These are phyloP conservation scores for Penicillium argentinense DNA, from an alignment of 495 filamentous ascomycete genomes.

Conservation along the genomic window DNA sequence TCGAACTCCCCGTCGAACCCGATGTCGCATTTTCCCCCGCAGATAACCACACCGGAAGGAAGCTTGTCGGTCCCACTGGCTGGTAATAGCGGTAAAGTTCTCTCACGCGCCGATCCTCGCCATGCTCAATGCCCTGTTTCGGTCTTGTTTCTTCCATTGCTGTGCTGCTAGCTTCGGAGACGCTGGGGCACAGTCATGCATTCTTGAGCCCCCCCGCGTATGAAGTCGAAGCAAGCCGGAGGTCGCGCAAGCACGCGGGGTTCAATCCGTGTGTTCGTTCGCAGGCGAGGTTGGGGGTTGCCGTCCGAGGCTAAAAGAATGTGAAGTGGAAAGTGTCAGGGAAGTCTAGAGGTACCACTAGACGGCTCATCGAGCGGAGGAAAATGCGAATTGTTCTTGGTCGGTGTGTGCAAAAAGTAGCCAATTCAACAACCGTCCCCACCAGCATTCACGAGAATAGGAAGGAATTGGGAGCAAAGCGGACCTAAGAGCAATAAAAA, in stretches of 20 bases:
- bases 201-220: constrained; percentile 21
- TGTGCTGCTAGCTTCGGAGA: constrained; percentile 7
- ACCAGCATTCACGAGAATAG: constrained; percentile 5
- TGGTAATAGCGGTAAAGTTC: constrained; percentile 46
- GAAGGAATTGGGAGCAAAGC: constrained; percentile 6
- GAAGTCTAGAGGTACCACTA: not conserved
- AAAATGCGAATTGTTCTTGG: not conserved
- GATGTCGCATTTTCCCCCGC: constrained; percentile 10
- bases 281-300: not conserved
- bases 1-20: constrained; percentile 2
- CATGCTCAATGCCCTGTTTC: constrained; percentile 12
- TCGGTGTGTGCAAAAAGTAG: constrained; percentile 9
- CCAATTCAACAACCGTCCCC: constrained; percentile 3
- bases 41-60: constrained; percentile 22
- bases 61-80: constrained; percentile 17
- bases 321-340: not conserved
- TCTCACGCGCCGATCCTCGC: constrained; percentile 28
- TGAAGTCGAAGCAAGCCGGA: constrained; percentile 21
- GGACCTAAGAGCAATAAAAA: not conserved
- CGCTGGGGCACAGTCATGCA: constrained; percentile 14
- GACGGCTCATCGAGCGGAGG: constrained; percentile 8
- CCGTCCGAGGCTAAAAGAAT: not conserved
- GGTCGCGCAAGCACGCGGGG: not conserved
- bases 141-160: constrained; percentile 15
- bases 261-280: not conserved